Conservation (phyloP, 305 asterid genomes). For the Lippia alba region DNA sequence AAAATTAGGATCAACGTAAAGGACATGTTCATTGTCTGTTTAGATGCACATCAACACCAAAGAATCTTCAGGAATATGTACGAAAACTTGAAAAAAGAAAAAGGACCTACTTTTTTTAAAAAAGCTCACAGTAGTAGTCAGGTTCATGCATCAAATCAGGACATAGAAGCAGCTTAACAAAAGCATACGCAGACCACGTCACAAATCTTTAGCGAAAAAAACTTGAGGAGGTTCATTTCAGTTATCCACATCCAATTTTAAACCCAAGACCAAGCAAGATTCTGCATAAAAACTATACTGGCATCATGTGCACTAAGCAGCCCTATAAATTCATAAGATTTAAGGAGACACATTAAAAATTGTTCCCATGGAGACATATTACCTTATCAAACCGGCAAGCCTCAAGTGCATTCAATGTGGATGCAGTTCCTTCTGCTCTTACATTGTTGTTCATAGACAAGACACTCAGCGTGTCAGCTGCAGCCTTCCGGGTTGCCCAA, state of each 20-base stretch:
- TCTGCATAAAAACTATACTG: conserved; percentile 9
- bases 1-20: background rate
- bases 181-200: background rate
- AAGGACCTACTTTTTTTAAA: background rate
- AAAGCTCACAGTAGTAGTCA: background rate
- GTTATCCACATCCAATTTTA: background rate
- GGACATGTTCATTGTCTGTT: conserved; percentile 9
- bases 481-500: conserved; percentile 98
- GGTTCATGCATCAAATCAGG: conserved; percentile 3
- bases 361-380: conserved; percentile 26
- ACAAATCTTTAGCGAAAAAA: background rate
- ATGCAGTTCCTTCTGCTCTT: conserved; percentile 66
- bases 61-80: conserved; percentile 1
- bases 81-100: background rate
- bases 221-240: background rate
- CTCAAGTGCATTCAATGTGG: conserved; percentile 79
- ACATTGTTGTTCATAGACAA: conserved; percentile 70
- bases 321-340: conserved; percentile 11
- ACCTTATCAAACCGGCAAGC: conserved; percentile 98
- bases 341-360: conserved; percentile 1
- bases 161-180: background rate
- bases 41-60: conserved; percentile 7
- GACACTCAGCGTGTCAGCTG: conserved; percentile 82
- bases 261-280: no score
- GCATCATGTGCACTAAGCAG: conserved; percentile 23